phyloP scores from a whole-genome alignment of 2,329 filamentous ascomycete genomes.

The Cercospora sesami region DNA sequence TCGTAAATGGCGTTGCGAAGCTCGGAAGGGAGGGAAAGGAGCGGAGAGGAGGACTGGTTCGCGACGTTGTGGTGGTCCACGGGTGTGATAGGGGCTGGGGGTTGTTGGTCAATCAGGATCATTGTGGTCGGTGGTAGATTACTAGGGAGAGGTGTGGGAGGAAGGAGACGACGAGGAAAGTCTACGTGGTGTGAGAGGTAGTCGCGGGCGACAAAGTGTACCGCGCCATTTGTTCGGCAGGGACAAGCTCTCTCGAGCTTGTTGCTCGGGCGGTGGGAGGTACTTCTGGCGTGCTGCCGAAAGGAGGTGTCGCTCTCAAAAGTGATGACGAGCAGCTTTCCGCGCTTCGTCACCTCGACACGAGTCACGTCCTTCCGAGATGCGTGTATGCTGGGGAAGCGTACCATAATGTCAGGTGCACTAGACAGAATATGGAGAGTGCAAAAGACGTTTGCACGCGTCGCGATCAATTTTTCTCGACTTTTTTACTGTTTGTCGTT shows the following conservation, averaged over 20 bases:
- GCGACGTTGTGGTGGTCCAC: conserved; percentile 6
- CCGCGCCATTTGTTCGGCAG: conserved; percentile 2
- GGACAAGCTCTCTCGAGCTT: conserved; percentile 17
- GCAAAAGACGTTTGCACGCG: neutral
- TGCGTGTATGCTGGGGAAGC: neutral
- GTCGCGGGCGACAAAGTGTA: neutral
- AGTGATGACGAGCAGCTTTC: neutral
- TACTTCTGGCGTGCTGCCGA: conserved; percentile 3
- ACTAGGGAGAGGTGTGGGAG: conserved; percentile 19
- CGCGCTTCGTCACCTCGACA: neutral
- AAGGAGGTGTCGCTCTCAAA: neutral
- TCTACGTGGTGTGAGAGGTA: neutral
- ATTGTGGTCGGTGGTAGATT: neutral
- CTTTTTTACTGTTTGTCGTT: neutral
- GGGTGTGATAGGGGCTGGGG: neutral
- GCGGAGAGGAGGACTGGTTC: conserved; percentile 24
- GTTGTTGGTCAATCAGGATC: neutral
- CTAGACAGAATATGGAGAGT: neutral
- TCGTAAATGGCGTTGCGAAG: conserved; percentile 60
- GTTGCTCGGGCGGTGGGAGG: neutral
- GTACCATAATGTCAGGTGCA: neutral
- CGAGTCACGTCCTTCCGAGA: neutral
- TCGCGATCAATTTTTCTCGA: neutral
- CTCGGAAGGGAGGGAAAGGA: conserved; percentile 57
- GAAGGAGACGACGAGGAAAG: neutral